phyloP scores from a whole-genome alignment of 805 yeast species.

The Hanseniaspora singularis region DNA sequence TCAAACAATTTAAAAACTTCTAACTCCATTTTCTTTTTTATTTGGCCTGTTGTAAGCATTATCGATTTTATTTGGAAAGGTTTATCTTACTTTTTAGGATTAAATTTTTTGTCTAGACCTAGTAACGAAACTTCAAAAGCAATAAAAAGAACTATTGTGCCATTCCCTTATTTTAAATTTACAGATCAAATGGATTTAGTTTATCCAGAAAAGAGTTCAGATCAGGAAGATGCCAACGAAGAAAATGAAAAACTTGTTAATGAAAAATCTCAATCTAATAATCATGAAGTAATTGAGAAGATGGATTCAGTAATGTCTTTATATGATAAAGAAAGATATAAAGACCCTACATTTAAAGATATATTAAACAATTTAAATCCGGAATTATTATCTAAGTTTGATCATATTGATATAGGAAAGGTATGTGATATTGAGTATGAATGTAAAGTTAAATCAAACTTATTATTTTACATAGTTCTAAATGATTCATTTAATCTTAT shows the following conservation, averaged over 20 bases:
- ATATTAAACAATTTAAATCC: neutral
- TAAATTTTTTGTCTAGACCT: neutral
- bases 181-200: slow-evolving; percentile 5
- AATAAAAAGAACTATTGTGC: slow-evolving; percentile 1
- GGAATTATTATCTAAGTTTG: neutral
- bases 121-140: too few species aligned
- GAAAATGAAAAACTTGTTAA: too few species aligned
- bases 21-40: neutral
- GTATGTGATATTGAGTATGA: slow-evolving; percentile 6
- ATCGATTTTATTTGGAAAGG: slow-evolving; percentile 7
- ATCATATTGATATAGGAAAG: neutral
- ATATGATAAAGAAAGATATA: neutral
- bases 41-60: slow-evolving; percentile 9
- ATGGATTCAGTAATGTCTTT: neutral
- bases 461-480: slow-evolving; percentile 5
- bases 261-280: too few species aligned
- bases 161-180: slow-evolving; percentile 11
- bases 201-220: neutral
- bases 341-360: slow-evolving; percentile 2
- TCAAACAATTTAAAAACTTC: neutral
- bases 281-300: neutral
- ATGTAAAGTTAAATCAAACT: slow-evolving; percentile 5
- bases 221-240: neutral
- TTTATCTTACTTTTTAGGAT: slow-evolving; percentile 3
- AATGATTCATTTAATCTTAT: slow-evolving; percentile 2